These are phyloP conservation scores for Diaporthe citri DNA, from an alignment of 2,329 filamentous ascomycete genomes.

Conservation along the genomic window DNA sequence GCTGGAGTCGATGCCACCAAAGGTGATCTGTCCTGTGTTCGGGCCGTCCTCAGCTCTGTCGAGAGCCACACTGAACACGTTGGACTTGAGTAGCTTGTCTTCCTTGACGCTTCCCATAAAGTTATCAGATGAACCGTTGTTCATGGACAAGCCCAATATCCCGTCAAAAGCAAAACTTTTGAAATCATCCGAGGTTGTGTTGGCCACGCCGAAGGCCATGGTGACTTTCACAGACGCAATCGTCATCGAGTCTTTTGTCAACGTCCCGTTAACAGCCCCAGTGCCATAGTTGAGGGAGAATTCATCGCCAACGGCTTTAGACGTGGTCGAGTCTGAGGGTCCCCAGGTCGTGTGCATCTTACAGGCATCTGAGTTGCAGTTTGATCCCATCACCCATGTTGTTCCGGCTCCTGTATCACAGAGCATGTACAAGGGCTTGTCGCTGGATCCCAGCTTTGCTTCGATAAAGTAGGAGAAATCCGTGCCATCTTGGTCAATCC, in stretches of 20 bases:
- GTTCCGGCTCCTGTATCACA: conserved; percentile 77
- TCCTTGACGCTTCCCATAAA: conserved; percentile 74
- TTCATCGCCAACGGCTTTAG: conserved; percentile 62
- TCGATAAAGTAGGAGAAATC: conserved; percentile 76
- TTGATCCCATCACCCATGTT: conserved; percentile 85
- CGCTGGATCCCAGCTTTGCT: conserved; percentile 67
- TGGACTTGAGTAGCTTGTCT: conserved; percentile 68
- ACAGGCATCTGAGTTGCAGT: conserved; percentile 77
- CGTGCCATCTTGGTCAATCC: conserved; percentile 73
- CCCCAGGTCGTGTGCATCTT: conserved; percentile 78
- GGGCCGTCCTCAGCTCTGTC: conserved; percentile 74
- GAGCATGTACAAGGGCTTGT: conserved; percentile 70
- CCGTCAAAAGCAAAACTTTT: conserved; percentile 86
- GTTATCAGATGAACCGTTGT: conserved; percentile 70
- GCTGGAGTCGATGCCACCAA: conserved; percentile 76
- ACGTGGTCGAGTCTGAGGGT: conserved; percentile 72
- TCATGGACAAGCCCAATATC: conserved; percentile 82
- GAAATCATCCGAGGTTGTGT: conserved; percentile 80
- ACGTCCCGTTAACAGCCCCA: conserved; percentile 76
- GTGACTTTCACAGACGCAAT: conserved; percentile 75
- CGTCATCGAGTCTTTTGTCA: conserved; percentile 75
- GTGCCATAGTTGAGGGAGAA: conserved; percentile 84
- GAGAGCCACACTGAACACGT: conserved; percentile 79
- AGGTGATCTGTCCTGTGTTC: conserved; percentile 82
- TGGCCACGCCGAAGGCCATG: conserved; percentile 80